A percentile compares a stretch with the other conserved stretches of the same genome.
phyloP scores from a whole-genome alignment of 1,139 yeast species.

The Magnusiomyces ingens region DNA sequence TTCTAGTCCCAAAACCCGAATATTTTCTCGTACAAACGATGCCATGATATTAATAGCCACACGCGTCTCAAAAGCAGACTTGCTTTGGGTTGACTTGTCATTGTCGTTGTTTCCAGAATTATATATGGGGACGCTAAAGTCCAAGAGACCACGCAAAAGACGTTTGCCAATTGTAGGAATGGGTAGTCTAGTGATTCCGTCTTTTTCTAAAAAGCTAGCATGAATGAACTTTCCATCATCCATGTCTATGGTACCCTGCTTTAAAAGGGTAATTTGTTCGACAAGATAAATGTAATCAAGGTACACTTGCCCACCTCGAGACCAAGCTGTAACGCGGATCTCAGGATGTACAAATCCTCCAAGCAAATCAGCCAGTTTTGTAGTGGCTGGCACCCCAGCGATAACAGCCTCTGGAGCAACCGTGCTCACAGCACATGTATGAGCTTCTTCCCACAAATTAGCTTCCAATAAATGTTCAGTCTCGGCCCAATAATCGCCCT shows the following conservation, averaged over 20 bases:
- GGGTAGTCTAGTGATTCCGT: slow-evolving; percentile 4
- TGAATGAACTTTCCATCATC: slow-evolving; percentile 34
- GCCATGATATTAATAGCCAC: slow-evolving; percentile 51
- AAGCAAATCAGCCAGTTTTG: slow-evolving; percentile 40
- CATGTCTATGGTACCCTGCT: neutral
- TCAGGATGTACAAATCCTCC: slow-evolving; percentile 39
- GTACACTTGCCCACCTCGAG: slow-evolving; percentile 38
- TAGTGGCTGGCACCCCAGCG: slow-evolving; percentile 30
- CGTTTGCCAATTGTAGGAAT: slow-evolving; percentile 13
- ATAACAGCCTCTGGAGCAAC: slow-evolving; percentile 69
- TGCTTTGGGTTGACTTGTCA: too few relatives aligned
- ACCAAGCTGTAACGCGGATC: slow-evolving; percentile 47
- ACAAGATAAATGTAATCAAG: slow-evolving; percentile 27
- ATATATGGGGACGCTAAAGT: slow-evolving; percentile 30
- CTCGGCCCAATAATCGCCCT: slow-evolving; percentile 53
- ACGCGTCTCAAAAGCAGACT: slow-evolving; percentile 29
- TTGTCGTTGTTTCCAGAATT: too few relatives aligned
- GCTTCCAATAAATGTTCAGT: slow-evolving; percentile 61
- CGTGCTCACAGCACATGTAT: slow-evolving; percentile 43
- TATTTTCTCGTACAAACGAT: slow-evolving; percentile 40
- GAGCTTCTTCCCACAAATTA: slow-evolving; percentile 56
- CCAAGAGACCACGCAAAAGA: slow-evolving; percentile 38
- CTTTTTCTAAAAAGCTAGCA: slow-evolving; percentile 50
- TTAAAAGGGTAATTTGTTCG: neutral
- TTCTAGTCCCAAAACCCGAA: slow-evolving; percentile 14